These are phyloP conservation scores for Cyanidium caldarium DNA, from an alignment of 23 red algal species.

Conservation along the genomic window DNA sequence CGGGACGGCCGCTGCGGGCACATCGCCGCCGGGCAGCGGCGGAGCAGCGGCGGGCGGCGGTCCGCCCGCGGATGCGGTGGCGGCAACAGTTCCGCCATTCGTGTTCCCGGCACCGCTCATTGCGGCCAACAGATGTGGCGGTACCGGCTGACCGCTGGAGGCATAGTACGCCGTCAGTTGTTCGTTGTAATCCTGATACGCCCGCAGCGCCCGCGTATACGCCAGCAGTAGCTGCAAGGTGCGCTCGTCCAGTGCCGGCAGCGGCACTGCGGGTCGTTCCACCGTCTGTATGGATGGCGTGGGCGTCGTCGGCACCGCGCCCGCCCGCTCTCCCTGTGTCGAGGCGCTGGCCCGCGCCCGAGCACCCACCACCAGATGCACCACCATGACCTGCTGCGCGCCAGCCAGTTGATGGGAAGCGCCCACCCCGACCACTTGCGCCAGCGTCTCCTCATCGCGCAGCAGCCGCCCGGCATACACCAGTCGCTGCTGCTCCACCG, in stretches of 20 bases:
- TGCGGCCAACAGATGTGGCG: too few species aligned
- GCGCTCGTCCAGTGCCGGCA: not conserved
- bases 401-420: not conserved
- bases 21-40: not conserved
- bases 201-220: not conserved
- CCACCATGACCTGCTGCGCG: not conserved
- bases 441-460: not conserved
- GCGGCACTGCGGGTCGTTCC: not conserved
- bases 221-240: not conserved
- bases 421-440: not conserved
- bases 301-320: not conserved
- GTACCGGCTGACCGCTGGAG: not conserved
- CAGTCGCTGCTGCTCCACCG: conserved; percentile 5
- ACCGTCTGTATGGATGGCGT: not conserved
- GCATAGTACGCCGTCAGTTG: not conserved
- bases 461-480: conserved; percentile 9
- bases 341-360: too few species aligned
- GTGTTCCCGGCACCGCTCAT: not conserved
- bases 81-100: too few species aligned
- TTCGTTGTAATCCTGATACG: not conserved
- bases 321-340: not conserved
- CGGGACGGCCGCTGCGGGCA: not conserved
- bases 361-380: too few species aligned
- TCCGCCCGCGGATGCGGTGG: not conserved
- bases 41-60: not conserved